Percentiles rank a stretch among this genome's conserved stretches.
phyloP scores from a whole-genome alignment of 371 early-diverging fungal species.

The Mucor sp. region DNA sequence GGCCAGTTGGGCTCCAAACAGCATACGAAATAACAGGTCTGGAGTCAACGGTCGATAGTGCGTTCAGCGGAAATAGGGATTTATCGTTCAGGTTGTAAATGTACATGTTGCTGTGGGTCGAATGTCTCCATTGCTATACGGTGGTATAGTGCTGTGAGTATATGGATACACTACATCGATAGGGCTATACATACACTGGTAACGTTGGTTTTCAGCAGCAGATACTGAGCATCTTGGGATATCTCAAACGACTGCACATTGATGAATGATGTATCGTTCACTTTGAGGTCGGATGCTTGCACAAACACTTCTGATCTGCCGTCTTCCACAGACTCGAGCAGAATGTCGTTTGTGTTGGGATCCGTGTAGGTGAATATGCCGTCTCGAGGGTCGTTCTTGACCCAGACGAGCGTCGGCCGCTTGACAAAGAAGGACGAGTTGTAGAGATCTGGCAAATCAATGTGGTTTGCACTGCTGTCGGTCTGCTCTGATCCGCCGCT shows the following conservation, averaged over 20 bases:
- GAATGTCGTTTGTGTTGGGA: slow-evolving; percentile 42
- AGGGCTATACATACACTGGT: slow-evolving; percentile 54
- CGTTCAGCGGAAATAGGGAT: slow-evolving; percentile 61
- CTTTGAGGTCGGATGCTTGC: slow-evolving; percentile 27
- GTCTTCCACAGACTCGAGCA: slow-evolving; percentile 43
- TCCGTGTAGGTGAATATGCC: slow-evolving; percentile 53
- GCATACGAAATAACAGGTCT: slow-evolving; percentile 61
- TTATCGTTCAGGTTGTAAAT: slow-evolving; percentile 68
- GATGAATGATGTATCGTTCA: slow-evolving; percentile 21
- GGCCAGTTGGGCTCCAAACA: slow-evolving; percentile 81
- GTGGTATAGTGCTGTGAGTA: too few species aligned
- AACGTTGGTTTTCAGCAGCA: slow-evolving; percentile 71
- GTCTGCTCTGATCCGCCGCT: neutral
- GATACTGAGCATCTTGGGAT: slow-evolving; percentile 78
- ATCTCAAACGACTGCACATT: slow-evolving; percentile 51
- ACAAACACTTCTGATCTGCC: slow-evolving; percentile 31
- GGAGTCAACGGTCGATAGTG: slow-evolving; percentile 32
- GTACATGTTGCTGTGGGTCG: slow-evolving; percentile 76
- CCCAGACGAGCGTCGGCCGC: slow-evolving; percentile 49
- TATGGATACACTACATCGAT: too few species aligned
- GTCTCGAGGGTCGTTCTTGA: slow-evolving; percentile 51
- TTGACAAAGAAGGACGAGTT: slow-evolving; percentile 51
- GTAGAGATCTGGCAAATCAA: slow-evolving; percentile 57
- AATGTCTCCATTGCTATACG: slow-evolving; percentile 81
- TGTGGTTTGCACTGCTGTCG: slow-evolving; percentile 15